Evolutionary conservation across 257 asterid species (phyloP).

Genomic region (Nicotiana benthamiana): DNA sequence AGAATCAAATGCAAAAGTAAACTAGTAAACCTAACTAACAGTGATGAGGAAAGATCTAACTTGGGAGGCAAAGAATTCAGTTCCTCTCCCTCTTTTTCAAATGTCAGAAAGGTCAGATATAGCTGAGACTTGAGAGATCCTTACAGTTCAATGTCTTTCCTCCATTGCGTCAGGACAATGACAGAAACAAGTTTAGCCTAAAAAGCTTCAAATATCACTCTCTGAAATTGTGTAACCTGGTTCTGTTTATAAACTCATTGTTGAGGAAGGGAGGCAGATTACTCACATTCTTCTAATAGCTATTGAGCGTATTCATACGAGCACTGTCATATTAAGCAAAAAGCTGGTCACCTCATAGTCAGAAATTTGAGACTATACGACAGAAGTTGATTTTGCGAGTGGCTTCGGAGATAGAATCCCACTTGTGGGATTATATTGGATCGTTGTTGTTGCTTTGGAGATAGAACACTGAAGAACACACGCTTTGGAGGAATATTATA

Average conservation of each 20-base stretch:
- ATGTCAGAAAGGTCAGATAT: neutral
- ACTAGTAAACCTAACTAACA: neutral
- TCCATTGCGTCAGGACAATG: neutral
- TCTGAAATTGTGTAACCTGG: neutral
- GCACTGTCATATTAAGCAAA: no score
- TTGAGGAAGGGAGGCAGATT: neutral
- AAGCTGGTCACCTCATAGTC: no score
- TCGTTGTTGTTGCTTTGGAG: no score
- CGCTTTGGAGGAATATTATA: no score
- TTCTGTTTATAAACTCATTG: neutral
- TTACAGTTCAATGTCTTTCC: neutral
- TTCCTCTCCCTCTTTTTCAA: neutral
- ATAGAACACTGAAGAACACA: no score
- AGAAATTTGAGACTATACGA: no score
- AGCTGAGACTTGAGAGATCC: neutral
- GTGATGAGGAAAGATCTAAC: neutral
- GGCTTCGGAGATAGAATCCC: no score
- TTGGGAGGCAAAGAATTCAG: neutral
- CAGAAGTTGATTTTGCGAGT: no score
- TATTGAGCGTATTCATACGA: neutral
- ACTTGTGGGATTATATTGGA: no score
- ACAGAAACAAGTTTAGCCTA: neutral
- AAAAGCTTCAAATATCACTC: neutral
- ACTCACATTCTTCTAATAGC: neutral
- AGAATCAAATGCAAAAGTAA: neutral